These are phyloP conservation scores for Fusarium humuli DNA, from an alignment of 2,329 filamentous ascomycete genomes.

Conservation along the genomic window DNA sequence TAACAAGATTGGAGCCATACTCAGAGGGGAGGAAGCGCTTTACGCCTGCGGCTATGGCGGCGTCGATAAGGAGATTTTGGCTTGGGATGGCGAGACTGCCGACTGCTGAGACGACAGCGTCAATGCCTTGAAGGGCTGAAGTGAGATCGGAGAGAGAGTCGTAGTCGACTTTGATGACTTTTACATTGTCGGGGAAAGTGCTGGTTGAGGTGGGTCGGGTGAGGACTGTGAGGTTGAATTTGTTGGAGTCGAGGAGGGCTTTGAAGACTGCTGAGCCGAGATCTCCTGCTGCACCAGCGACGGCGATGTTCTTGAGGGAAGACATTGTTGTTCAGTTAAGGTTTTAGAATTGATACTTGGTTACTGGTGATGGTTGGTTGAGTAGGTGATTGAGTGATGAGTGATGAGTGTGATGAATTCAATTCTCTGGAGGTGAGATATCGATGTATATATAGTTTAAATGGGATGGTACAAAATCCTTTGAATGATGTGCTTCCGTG, in stretches of 20 bases:
- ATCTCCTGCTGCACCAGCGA: slow-evolving; percentile 54
- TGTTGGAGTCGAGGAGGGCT: slow-evolving; percentile 46
- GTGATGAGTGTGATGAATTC: background rate
- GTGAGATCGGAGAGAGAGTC: slow-evolving; percentile 61
- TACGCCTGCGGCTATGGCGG: slow-evolving; percentile 69
- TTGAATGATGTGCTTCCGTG: background rate
- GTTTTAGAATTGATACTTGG: background rate
- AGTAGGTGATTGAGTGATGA: background rate
- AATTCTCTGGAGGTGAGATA: background rate
- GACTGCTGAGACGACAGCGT: slow-evolving; percentile 62
- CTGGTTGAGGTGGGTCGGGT: slow-evolving; percentile 56
- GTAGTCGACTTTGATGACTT: slow-evolving; percentile 54
- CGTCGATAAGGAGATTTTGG: slow-evolving; percentile 63
- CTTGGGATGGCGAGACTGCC: slow-evolving; percentile 54
- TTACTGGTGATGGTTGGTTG: background rate
- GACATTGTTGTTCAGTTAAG: slow-evolving; percentile 42
- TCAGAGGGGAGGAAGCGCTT: slow-evolving; percentile 72
- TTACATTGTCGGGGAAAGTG: slow-evolving; percentile 46
- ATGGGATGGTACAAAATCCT: background rate
- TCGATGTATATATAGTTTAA: slow-evolving; percentile 7
- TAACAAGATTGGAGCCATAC: slow-evolving; percentile 56
- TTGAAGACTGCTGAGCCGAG: slow-evolving; percentile 51
- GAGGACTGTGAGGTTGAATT: slow-evolving; percentile 54
- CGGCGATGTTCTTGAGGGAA: slow-evolving; percentile 53
- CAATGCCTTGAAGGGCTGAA: slow-evolving; percentile 64